Conservation (phyloP, 2,329 filamentous ascomycete genomes). For the Monosporascus sp. region DNA sequence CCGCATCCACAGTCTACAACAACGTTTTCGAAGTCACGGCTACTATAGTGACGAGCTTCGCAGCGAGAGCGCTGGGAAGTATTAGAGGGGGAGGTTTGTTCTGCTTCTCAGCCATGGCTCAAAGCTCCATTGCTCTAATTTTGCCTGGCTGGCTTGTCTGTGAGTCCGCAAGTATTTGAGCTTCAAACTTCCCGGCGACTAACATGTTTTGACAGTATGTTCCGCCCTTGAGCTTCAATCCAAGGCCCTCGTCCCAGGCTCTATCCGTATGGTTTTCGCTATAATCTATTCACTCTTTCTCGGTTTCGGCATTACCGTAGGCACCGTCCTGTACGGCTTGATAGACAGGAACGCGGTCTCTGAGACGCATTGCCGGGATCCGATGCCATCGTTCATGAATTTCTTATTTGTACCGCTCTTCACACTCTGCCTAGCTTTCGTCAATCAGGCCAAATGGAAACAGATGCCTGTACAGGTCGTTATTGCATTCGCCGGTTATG, state of each 20-base stretch:
- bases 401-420: slow-evolving; percentile 67
- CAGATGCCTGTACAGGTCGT: slow-evolving; percentile 71
- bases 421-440: slow-evolving; percentile 64
- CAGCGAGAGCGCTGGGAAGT: slow-evolving; percentile 65
- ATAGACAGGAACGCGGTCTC: slow-evolving; percentile 40
- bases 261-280: slow-evolving; percentile 66
- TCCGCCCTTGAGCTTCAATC: slow-evolving; percentile 62
- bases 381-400: slow-evolving; percentile 43
- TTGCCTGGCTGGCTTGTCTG: slow-evolving; percentile 55
- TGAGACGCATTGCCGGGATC: slow-evolving; percentile 37
- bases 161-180: slow-evolving; percentile 11
- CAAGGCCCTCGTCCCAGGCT: slow-evolving; percentile 62
- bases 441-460: slow-evolving; percentile 77
- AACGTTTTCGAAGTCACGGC: slow-evolving; percentile 50
- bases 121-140: slow-evolving; percentile 71
- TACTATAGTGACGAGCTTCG: slow-evolving; percentile 61
- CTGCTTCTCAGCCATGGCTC: slow-evolving; percentile 67
- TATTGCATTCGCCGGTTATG: slow-evolving; percentile 69
- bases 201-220: slow-evolving; percentile 33
- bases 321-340: slow-evolving; percentile 47
- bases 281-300: slow-evolving; percentile 68
- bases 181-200: background rate
- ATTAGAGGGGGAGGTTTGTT: slow-evolving; percentile 55
- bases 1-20: slow-evolving; percentile 65
- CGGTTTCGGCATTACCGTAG: slow-evolving; percentile 64